Percentiles rank a stretch among this genome's conserved stretches.
Conservation (phyloP, 805 yeast species). For the Pichia cabralensis region DNA sequence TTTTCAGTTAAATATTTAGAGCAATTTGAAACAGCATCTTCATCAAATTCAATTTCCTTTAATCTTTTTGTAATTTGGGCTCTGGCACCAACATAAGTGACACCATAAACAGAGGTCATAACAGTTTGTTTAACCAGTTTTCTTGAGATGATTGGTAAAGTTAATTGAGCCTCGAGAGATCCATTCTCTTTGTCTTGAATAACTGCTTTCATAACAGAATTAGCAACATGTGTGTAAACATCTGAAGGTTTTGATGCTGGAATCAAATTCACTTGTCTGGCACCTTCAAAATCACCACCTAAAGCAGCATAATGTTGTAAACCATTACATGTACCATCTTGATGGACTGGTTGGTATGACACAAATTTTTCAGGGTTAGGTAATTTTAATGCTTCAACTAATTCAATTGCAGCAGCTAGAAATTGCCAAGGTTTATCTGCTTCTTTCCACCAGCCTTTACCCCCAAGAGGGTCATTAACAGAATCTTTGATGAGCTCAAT, state of each 20-base stretch:
- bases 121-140: constrained; percentile 95
- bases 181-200: constrained; percentile 45
- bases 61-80: constrained; percentile 79
- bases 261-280: constrained; percentile 63
- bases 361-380: constrained; percentile 56
- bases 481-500: constrained; percentile 44
- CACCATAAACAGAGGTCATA: constrained; percentile 98
- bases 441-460: constrained; percentile 53
- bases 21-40: constrained; percentile 25
- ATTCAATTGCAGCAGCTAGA: constrained; percentile 58
- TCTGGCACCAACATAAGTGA: constrained; percentile 86
- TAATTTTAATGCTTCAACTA: constrained; percentile 48
- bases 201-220: constrained; percentile 46
- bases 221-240: constrained; percentile 64
- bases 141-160: constrained; percentile 60
- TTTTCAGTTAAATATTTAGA: constrained; percentile 62
- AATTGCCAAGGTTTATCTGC: constrained; percentile 86
- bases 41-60: constrained; percentile 41
- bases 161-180: constrained; percentile 40
- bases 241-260: constrained; percentile 70
- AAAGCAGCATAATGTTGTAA: constrained; percentile 80
- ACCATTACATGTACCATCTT: constrained; percentile 84
- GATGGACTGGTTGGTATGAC: constrained; percentile 73
- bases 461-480: constrained; percentile 52
- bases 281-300: constrained; percentile 81